A percentile compares a stretch with the other conserved stretches of the same genome.
Conservation (phyloP, 768 basidiomycete species). For the Clathrus columnatus region DNA sequence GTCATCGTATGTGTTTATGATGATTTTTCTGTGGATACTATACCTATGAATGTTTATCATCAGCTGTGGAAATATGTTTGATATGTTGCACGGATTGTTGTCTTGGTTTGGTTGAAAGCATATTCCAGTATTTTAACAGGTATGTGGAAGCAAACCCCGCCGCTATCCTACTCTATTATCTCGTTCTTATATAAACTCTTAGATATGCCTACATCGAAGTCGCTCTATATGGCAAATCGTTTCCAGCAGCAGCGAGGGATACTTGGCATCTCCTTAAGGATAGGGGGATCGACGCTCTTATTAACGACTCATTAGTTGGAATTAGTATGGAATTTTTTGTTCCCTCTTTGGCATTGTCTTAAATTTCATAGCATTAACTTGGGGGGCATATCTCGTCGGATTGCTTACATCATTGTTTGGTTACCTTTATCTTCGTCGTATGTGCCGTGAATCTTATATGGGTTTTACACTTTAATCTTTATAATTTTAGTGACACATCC, state of each 20-base stretch:
- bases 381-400: slow-evolving; percentile 77
- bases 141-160: slow-evolving; percentile 18
- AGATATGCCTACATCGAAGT: slow-evolving; percentile 83
- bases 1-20: slow-evolving; percentile 58
- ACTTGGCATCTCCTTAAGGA: slow-evolving; percentile 74
- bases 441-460: slow-evolving; percentile 18
- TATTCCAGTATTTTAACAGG: slow-evolving; percentile 79
- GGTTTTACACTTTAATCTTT: slow-evolving; percentile 4
- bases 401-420: slow-evolving; percentile 65
- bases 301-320: slow-evolving; percentile 76
- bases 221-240: slow-evolving; percentile 78
- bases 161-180: too few species aligned
- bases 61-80: slow-evolving; percentile 64
- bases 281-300: slow-evolving; percentile 70
- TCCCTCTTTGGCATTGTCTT: slow-evolving; percentile 9
- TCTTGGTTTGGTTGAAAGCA: slow-evolving; percentile 56
- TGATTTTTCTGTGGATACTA: not conserved
- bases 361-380: slow-evolving; percentile 46
- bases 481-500: slow-evolving; percentile 53
- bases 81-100: slow-evolving; percentile 76
- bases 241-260: slow-evolving; percentile 72
- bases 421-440: slow-evolving; percentile 68
- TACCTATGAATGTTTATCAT: not conserved
- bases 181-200: not conserved
- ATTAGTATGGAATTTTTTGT: slow-evolving; percentile 45